These are phyloP conservation scores for Akanthomyces muscarius DNA, from an alignment of 2,329 filamentous ascomycete species.

Conservation along the genomic window DNA sequence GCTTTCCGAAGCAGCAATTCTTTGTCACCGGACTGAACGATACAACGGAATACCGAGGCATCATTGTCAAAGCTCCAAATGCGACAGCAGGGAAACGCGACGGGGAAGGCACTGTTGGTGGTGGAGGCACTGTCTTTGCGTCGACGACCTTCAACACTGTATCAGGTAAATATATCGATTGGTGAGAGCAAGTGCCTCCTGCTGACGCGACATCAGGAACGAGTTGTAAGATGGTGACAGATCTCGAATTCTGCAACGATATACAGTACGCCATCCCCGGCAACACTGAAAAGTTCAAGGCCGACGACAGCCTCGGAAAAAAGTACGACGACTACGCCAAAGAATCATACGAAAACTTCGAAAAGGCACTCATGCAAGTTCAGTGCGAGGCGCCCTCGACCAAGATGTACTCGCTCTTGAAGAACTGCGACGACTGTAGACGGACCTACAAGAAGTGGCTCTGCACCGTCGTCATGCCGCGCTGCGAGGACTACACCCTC, in stretches of 20 bases:
- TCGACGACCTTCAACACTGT: constrained; percentile 75
- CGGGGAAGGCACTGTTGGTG: constrained; percentile 47
- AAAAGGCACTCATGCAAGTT: constrained; percentile 76
- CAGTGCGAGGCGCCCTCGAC: constrained; percentile 74
- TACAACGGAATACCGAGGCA: constrained; percentile 67
- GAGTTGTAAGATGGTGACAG: constrained; percentile 81
- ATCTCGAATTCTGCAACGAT: constrained; percentile 83
- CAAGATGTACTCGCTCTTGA: constrained; percentile 76
- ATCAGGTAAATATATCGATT: constrained; percentile 51
- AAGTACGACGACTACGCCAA: constrained; percentile 77
- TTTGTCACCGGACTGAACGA: constrained; percentile 72
- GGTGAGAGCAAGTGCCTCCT: background rate
- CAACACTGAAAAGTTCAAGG: constrained; percentile 61
- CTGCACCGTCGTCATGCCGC: constrained; percentile 86
- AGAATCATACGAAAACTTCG: constrained; percentile 70
- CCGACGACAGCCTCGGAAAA: constrained; percentile 54
- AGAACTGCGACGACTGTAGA: constrained; percentile 71
- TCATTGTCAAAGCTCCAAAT: constrained; percentile 61
- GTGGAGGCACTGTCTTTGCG: constrained; percentile 73
- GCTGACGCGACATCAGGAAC: constrained; percentile 46
- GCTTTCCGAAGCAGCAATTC: constrained; percentile 80
- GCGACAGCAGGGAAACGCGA: constrained; percentile 40
- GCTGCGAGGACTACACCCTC: constrained; percentile 78
- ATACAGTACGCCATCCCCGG: constrained; percentile 89
- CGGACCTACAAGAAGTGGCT: constrained; percentile 90